Evolutionary conservation across 139 green algal genomes (phyloP), one percentile per base, ranked within the genome.

Genomic region (Coccomyxa sp.): DNA sequence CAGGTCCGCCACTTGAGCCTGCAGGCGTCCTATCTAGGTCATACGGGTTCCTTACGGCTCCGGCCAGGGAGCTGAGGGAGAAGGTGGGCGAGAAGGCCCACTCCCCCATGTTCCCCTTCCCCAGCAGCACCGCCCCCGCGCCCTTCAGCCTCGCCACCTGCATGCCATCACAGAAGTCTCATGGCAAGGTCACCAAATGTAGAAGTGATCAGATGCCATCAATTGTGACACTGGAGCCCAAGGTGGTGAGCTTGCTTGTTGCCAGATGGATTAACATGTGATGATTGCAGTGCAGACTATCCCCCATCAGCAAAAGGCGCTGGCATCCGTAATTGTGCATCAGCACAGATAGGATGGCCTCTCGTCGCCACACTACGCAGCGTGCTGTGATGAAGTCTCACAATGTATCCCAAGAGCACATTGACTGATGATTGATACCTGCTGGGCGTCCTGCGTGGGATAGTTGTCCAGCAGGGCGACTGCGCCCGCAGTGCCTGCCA

Each of bases 101-200:
- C 79, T 83, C 79, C 39, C 55, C 73, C 79, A 83, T 79, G 73
- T 83, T 83, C 55, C 35, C 64, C 31, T 79, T 78, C 24, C 71
- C 79, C 35, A 83, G 38, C 0, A 83, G 38, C 10, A 83, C 33
- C 10, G 73, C 79, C 0, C 79, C 79, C 14, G 55, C 38, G 1
- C 31, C 64, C 34, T 79, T 79, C 31, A 78, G 38, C 64, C 68
- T 39, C 18, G 39, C 31, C 4, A 76, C 39, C 71, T 76, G 71
- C 7, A 6, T 22, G 27, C 10, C 50, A 7, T 22, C n/a, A n/a
- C n/a, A n/a, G n/a, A n/a, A n/a, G n/a, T n/a, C n/a, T n/a, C n/a
- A n/a, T n/a, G n/a, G n/a, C n/a, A n/a, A n/a, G n/a, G n/a, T n/a
- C n/a, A n/a, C n/a, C n/a, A n/a, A n/a, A n/a, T n/a, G n/a, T n/a